These are phyloP conservation scores for Nectriaceae sp. DNA, from an alignment of 2,329 filamentous ascomycete genomes.

Conservation along the genomic window DNA sequence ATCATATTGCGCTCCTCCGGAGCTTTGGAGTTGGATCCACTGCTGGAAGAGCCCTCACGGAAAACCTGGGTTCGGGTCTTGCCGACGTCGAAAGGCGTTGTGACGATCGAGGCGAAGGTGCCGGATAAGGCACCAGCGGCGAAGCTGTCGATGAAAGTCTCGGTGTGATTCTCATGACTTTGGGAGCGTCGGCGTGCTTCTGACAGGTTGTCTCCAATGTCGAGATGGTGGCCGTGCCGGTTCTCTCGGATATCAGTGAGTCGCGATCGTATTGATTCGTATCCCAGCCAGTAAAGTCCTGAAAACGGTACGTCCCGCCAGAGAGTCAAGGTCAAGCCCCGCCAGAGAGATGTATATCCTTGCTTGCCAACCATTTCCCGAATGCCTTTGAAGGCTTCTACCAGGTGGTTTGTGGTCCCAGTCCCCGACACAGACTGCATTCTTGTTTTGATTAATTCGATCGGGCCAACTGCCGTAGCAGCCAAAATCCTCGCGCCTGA, in stretches of 20 bases:
- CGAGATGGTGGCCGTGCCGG: slow-evolving; percentile 42
- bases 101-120: slow-evolving; percentile 81
- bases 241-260: slow-evolving; percentile 69
- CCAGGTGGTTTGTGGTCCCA: slow-evolving; percentile 68
- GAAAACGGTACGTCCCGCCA: slow-evolving; percentile 99
- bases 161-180: slow-evolving; percentile 68
- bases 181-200: slow-evolving; percentile 57
- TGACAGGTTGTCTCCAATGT: slow-evolving; percentile 36
- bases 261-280: slow-evolving; percentile 76
- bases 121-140: slow-evolving; percentile 82
- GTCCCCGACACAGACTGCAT: slow-evolving; percentile 75
- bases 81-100: slow-evolving; percentile 95
- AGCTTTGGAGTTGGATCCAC: slow-evolving; percentile 39
- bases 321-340: slow-evolving; percentile 84
- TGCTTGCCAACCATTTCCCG: slow-evolving; percentile 75
- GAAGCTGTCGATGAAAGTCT: slow-evolving; percentile 88
- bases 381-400: slow-evolving; percentile 75
- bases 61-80: slow-evolving; percentile 93
- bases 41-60: slow-evolving; percentile 49
- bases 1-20: slow-evolving; percentile 81
- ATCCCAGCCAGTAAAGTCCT: slow-evolving; percentile 97
- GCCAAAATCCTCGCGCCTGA: slow-evolving; percentile 77
- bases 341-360: slow-evolving; percentile 84
- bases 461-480: slow-evolving; percentile 80
- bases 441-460: slow-evolving; percentile 91